phyloP scores from a whole-genome alignment of 345 rosid genomes.

The Pseudoturritis turrita region DNA sequence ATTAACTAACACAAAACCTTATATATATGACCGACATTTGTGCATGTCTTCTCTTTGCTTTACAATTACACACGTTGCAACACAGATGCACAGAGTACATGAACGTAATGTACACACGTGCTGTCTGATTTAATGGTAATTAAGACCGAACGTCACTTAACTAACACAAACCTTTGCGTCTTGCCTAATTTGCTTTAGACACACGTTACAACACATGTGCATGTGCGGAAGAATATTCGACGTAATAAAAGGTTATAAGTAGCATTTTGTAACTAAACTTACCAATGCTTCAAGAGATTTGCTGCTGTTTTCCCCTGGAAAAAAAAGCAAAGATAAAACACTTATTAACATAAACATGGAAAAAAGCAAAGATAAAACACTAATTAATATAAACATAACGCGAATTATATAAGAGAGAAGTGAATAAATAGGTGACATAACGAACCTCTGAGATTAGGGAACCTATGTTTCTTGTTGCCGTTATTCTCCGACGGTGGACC shows the following conservation, averaged over 20 bases:
- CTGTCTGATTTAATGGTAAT: no score
- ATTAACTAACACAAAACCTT: neutral
- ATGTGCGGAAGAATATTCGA: neutral
- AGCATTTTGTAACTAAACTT: conserved; percentile 21
- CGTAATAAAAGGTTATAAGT: neutral
- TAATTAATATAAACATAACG: no score
- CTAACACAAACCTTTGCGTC: no score
- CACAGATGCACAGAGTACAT: neutral
- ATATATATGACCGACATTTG: neutral
- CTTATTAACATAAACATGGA: neutral
- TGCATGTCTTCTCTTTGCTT: neutral
- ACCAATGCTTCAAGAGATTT: conserved; percentile 87
- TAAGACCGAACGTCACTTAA: no score
- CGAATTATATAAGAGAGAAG: no score
- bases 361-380: no score
- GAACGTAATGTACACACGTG: no score
- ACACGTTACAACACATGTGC: no score
- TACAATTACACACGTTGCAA: neutral
- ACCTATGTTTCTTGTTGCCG: conserved; percentile 42
- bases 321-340: neutral
- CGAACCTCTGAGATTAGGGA: conserved; percentile 68
- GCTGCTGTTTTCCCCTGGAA: conserved; percentile 67
- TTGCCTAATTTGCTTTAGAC: neutral
- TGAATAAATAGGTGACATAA: no score
- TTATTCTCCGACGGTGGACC: conserved; percentile 42